Percentiles rank a stretch among this genome's conserved stretches.
These are phyloP conservation scores for Diplodia scrobiculata DNA, from an alignment of 2,329 filamentous ascomycete species.

Conservation along the genomic window DNA sequence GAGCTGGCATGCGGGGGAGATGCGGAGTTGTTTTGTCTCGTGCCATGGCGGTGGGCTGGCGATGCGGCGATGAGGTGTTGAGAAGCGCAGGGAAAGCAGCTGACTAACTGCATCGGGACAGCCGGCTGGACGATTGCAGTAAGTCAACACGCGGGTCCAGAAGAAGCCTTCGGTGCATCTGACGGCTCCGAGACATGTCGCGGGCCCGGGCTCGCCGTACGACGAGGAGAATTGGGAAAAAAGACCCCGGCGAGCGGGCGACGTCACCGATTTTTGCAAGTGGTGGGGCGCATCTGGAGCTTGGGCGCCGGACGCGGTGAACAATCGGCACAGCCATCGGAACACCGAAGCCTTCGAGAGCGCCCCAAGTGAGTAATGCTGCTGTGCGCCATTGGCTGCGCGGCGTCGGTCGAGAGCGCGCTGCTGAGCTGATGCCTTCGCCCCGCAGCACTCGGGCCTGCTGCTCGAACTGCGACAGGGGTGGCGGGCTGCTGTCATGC, in stretches of 20 bases:
- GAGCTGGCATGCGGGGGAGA: background rate
- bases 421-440: conserved; percentile 21
- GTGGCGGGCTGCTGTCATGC: background rate
- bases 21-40: no score
- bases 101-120: conserved; percentile 4
- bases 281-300: conserved; percentile 10
- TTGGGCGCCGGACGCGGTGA: background rate
- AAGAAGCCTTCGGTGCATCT: background rate
- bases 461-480: conserved; percentile 1
- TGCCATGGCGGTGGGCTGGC: background rate
- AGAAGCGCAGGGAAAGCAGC: conserved; percentile 5
- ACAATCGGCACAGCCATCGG: background rate
- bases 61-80: background rate
- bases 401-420: conserved; percentile 5
- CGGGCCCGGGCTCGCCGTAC: background rate
- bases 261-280: conserved; percentile 10
- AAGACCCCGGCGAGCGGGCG: background rate
- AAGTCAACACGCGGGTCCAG: background rate
- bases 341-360: background rate
- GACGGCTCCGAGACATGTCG: background rate
- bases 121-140: background rate
- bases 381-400: background rate
- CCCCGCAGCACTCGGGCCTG: background rate
- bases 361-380: conserved; percentile 4
- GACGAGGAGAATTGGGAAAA: background rate